Evolutionary conservation across 306 rosid species (phyloP).

Genomic region (Carpinus fangiana): DNA sequence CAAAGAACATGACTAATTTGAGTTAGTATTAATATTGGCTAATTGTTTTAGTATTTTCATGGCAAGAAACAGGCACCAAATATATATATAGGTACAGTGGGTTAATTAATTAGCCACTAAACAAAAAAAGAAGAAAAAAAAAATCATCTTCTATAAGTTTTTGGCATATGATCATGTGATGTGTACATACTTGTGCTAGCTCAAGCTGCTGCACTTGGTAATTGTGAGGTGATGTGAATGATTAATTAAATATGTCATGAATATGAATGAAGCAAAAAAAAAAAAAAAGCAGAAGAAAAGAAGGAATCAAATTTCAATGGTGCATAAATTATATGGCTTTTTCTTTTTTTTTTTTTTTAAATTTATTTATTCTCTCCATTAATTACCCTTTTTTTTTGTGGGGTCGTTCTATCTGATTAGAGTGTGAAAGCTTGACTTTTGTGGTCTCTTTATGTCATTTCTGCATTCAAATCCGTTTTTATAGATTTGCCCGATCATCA

Average conservation of each 20-base stretch:
- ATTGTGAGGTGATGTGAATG: slow-evolving; percentile 43
- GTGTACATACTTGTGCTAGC: slow-evolving; percentile 50
- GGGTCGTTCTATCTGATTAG: slow-evolving; percentile 25
- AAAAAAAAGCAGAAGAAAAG: slow-evolving; percentile 42
- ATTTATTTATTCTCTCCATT: slow-evolving; percentile 24
- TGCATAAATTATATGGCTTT: slow-evolving; percentile 29
- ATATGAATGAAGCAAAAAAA: slow-evolving; percentile 44
- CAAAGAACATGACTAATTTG: slow-evolving; percentile 41
- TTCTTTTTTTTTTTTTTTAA: too few species aligned
- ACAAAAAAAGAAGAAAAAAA: slow-evolving; percentile 8
- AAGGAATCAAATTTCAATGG: slow-evolving; percentile 52
- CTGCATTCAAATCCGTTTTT: too few species aligned
- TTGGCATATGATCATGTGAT: slow-evolving; percentile 28
- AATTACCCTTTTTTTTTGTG: slow-evolving; percentile 1
- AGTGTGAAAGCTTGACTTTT: slow-evolving; percentile 46
- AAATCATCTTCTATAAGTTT: slow-evolving; percentile 41
- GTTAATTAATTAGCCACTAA: background rate
- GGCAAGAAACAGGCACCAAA: slow-evolving; percentile 21
- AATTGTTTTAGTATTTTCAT: slow-evolving; percentile 29
- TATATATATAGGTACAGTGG: slow-evolving; percentile 16
- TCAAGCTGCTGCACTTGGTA: slow-evolving; percentile 36
- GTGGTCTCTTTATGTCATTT: slow-evolving; percentile 12
- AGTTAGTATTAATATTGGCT: background rate
- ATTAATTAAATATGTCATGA: slow-evolving; percentile 37
- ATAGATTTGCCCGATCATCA: too few species aligned